Percentiles rank a stretch among this genome's conserved stretches.
Conservation (phyloP, 129 eudicot species). For the Cynara cardunculus region DNA sequence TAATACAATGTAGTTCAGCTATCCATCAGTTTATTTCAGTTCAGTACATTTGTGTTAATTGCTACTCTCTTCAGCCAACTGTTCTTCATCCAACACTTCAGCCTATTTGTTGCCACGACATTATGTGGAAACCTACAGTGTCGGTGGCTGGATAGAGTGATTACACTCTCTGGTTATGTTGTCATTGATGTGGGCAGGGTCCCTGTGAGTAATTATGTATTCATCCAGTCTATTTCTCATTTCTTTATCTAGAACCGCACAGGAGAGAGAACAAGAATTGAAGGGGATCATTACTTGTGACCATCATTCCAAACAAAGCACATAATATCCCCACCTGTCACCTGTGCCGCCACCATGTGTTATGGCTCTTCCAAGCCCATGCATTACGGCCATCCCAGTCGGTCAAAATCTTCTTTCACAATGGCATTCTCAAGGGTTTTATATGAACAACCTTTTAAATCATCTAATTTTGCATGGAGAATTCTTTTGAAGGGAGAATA, state of each 20-base stretch:
- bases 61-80: too few species aligned
- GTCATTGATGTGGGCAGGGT: too few species aligned
- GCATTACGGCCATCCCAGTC: background rate
- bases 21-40: too few species aligned
- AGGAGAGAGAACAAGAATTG: background rate
- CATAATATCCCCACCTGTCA: background rate
- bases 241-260: background rate
- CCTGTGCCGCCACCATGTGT: background rate
- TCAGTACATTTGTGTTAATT: too few species aligned
- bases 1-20: background rate
- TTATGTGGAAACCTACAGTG: too few species aligned
- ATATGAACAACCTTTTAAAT: background rate
- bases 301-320: background rate
- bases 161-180: background rate
- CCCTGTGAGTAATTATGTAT: background rate
- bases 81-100: background rate
- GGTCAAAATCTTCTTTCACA: background rate
- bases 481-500: background rate
- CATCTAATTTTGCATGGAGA: background rate
- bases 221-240: background rate
- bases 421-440: background rate
- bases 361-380: background rate
- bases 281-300: background rate
- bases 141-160: too few species aligned
- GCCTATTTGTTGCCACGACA: too few species aligned